These are phyloP conservation scores for Lodderomyces elongisporus DNA, from an alignment of 1,139 yeast species.

Conservation along the genomic window DNA sequence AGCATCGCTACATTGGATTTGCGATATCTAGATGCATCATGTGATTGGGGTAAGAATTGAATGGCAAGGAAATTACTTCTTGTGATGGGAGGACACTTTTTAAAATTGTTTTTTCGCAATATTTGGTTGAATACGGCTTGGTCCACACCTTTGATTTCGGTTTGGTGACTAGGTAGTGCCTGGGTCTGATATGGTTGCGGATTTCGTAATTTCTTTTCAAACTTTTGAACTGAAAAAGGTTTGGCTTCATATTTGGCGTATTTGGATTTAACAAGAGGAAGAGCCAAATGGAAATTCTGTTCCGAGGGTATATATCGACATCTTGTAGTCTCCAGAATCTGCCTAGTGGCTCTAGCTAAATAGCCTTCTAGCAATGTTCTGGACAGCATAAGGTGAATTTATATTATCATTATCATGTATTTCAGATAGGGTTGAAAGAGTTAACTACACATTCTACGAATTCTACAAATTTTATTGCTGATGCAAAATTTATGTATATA, in stretches of 20 bases:
- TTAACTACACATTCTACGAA: too few species aligned
- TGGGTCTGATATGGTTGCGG: conserved; percentile 6
- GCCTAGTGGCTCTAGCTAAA: neutral
- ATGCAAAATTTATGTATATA: too few species aligned
- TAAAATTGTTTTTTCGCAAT: conserved; percentile 12
- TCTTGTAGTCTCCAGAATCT: neutral
- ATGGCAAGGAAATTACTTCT: conserved; percentile 21
- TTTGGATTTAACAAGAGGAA: conserved; percentile 1
- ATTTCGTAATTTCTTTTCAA: too few species aligned
- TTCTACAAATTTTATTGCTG: too few species aligned
- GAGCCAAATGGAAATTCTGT: neutral
- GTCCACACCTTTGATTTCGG: conserved; percentile 40
- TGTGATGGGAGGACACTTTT: conserved; percentile 19
- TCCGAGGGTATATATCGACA: neutral
- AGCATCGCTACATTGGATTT: conserved; percentile 39
- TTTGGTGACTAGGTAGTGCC: conserved; percentile 22
- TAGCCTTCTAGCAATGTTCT: too few species aligned
- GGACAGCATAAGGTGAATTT: too few species aligned
- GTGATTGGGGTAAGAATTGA: conserved; percentile 26
- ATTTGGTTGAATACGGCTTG: conserved; percentile 15
- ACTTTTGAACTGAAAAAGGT: too few species aligned
- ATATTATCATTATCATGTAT: too few species aligned
- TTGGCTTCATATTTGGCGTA: too few species aligned
- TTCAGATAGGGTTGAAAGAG: too few species aligned
- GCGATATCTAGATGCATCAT: conserved; percentile 24